These are phyloP conservation scores for Fibroporia radiculosa DNA, from an alignment of 768 basidiomycete species.

Conservation along the genomic window DNA sequence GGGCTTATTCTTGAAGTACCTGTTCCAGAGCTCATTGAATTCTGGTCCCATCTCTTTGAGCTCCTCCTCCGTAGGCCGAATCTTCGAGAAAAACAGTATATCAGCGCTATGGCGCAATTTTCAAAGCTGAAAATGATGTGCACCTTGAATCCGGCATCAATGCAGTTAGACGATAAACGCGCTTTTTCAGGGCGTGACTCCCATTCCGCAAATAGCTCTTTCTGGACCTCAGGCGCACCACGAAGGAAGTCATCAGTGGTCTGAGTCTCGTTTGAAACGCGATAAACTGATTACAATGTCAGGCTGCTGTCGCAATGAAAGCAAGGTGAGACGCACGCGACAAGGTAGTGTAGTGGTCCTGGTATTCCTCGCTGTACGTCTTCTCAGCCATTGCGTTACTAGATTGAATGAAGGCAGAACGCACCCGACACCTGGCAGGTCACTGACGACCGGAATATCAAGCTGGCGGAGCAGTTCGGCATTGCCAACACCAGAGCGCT, in stretches of 20 bases:
- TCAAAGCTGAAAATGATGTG: not conserved
- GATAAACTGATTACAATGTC: conserved; percentile 37
- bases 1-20: conserved; percentile 73
- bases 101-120: not conserved
- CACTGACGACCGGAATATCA: conserved; percentile 55
- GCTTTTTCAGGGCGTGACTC: conserved; percentile 62
- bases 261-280: conserved; percentile 55
- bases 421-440: conserved; percentile 67
- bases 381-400: not conserved
- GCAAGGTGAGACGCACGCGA: conserved; percentile 32
- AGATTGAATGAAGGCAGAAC: not conserved
- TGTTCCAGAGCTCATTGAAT: conserved; percentile 61
- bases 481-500: conserved; percentile 63
- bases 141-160: conserved; percentile 72
- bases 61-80: conserved; percentile 61
- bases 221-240: conserved; percentile 50
- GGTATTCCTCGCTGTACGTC: conserved; percentile 52
- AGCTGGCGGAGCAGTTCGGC: conserved; percentile 46
- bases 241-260: conserved; percentile 68
- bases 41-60: conserved; percentile 75
- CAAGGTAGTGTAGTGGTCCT: conserved; percentile 68
- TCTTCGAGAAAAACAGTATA: conserved; percentile 27
- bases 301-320: not conserved
- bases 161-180: conserved; percentile 58
- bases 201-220: conserved; percentile 58